Evolutionary conservation across 2,329 filamentous ascomycete species (phyloP), one percentile per base, ranked within the genome.

Genomic region (Hypoxylon sp.): DNA sequence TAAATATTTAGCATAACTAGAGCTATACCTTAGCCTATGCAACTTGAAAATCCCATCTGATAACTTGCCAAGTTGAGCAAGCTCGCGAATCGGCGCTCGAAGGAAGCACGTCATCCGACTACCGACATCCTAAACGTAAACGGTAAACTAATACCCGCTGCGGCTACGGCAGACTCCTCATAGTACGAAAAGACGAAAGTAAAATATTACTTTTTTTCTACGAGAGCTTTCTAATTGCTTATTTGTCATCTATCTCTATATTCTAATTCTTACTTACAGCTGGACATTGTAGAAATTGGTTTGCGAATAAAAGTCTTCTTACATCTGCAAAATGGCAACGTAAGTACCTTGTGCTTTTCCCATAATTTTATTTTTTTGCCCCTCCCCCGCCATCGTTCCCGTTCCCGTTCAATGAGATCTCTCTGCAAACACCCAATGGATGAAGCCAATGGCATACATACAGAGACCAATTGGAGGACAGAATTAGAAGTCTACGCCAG

Each of bases 321-420:
- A 32, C 8, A 56, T 41, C 5, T 19, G 51, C 53, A 71, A 57
- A 13, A 76, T 76, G 74, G 74, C 74, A 47, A 75, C 73, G 74
- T 74, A 62, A 72, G 72, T 72, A 47, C 17, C 20, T 20, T 22
- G 22, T 20, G 19, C 37, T 46, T 48, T 30, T 41, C 24, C 41
- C 32, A 41, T 43, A 56, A 34, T 52, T 43, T 52, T 47, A 28
- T 52, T 43, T 54, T 8, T 47, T 30, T 70, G 44, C 72, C 70
- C 73, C 71, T 73, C 72, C 70, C 70, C 72, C 67, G 64, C 71
- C 62, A 73, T 70, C 6, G 4, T 19, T 22, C 34, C 48, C 7
- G 24, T 26, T 7, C 61, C 52, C 57, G 6, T 53, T 24, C 37
- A 15, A 46, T 30, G 11, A 13, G 43, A 13, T 15, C 15, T 28